Evolutionary conservation across 306 rosid genomes (phyloP), one percentile per base, ranked within the genome.

Genomic region (Pterocarpus santalinus): DNA sequence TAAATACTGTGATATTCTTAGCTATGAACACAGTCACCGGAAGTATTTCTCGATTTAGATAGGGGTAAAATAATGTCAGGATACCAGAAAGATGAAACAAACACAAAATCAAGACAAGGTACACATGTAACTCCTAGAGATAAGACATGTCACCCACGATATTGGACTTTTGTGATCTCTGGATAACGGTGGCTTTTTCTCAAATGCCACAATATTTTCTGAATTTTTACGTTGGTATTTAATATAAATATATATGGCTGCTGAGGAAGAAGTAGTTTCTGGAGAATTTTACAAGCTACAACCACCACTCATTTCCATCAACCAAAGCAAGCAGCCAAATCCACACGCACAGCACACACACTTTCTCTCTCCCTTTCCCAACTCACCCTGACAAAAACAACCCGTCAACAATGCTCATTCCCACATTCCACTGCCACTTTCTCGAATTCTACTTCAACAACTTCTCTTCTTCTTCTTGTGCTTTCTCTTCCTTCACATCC

Each of bases 271-370:
- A 51, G 74, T 49, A 16, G 8, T 53, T 53, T 17, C 65, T 3
- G 76, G 44, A 32, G 22, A 60, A 49, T 53, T 53, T 53, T 53
- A 53, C 58, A 15, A 53, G 58, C 75, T 6, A 66, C 81, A 15
- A 57, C 44, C 80, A 82, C 97, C 95, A 92, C 98, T 88, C 92
- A 64, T 90, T 87, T 51, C 62, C 70, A 65, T 81, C 70, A 65
- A 66, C 75, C 58, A 65, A 68, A 79, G 60, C 65, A 81, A 81
- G 82, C 84, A 71, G 80, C 94, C 90, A 89, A 83, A 87, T 65
- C 91, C 81, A 73, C 60, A 44, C 83, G 35, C 76, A 72, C 74
- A 53, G 1, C 84, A 57, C 49, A 51, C 67, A 14, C 28, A 32
- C 13, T 43, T 47, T 1, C 77, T 68, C 33, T 65, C 77, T 65